These are phyloP conservation scores for Onygenales sp. DNA, from an alignment of 2,329 filamentous ascomycete species.

Conservation along the genomic window DNA sequence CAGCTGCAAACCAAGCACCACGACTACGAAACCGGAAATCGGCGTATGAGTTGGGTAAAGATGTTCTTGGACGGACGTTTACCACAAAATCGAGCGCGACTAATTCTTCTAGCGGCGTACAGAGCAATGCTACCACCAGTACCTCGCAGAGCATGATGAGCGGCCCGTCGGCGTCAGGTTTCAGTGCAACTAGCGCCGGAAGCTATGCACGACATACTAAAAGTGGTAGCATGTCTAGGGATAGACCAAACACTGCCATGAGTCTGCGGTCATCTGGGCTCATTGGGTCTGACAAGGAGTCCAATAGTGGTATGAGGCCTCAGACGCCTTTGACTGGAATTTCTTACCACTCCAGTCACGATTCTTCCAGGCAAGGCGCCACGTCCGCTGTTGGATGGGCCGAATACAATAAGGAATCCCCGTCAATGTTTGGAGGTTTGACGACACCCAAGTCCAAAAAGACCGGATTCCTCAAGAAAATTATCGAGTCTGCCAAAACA, in stretches of 20 bases:
- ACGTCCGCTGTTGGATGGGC: constrained; percentile 58
- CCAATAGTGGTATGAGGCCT: constrained; percentile 28
- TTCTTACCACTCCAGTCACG: constrained; percentile 88
- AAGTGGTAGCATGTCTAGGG: constrained; percentile 20
- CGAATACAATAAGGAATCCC: constrained; percentile 46
- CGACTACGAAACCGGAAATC: constrained; percentile 34
- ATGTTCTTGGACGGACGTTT: constrained; percentile 64
- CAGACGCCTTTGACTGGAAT: constrained; percentile 59
- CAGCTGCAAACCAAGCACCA: constrained; percentile 29
- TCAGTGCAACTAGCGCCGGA: constrained; percentile 91
- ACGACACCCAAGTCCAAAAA: constrained; percentile 66
- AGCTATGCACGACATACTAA: constrained; percentile 72
- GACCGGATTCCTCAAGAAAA: constrained; percentile 89
- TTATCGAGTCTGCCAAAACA: constrained; percentile 88
- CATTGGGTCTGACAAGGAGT: constrained; percentile 25
- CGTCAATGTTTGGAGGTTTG: constrained; percentile 67
- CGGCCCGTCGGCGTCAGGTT: constrained; percentile 76
- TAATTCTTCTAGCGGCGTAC: constrained; percentile 62
- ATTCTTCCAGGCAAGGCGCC: constrained; percentile 44
- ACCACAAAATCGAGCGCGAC: constrained; percentile 84
- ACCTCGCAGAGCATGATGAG: constrained; percentile 83
- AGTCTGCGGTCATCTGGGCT: constrained; percentile 29
- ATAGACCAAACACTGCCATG: constrained; percentile 37
- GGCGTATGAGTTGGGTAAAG: constrained; percentile 65
- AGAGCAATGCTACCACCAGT: constrained; percentile 55